Percentiles rank a stretch among this genome's conserved stretches.
Evolutionary conservation across 768 basidiomycete genomes (phyloP).

Genomic region (Tylopilus felleus): DNA sequence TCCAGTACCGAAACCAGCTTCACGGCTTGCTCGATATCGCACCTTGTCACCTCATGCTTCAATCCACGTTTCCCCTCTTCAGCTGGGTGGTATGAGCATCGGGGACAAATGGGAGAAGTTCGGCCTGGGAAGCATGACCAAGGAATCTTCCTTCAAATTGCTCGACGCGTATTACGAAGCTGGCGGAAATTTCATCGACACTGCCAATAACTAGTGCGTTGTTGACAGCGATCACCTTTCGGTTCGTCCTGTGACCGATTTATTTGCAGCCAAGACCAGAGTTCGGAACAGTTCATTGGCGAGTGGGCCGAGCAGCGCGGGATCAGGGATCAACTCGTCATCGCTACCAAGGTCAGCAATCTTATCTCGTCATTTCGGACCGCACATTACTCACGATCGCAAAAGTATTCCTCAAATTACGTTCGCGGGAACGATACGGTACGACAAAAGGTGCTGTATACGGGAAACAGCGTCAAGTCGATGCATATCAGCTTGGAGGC

Average conservation of each 20-base stretch:
- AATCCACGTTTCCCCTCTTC: slow-evolving; percentile 41
- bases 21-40: slow-evolving; percentile 33
- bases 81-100: slow-evolving; percentile 43
- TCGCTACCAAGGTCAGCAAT: slow-evolving; percentile 39
- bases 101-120: slow-evolving; percentile 36
- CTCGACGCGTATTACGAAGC: slow-evolving; percentile 43
- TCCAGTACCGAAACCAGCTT: slow-evolving; percentile 24
- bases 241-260: background rate
- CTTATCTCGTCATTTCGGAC: background rate
- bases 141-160: slow-evolving; percentile 42
- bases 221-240: background rate
- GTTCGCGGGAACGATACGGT: slow-evolving; percentile 11
- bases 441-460: slow-evolving; percentile 27
- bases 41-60: slow-evolving; percentile 36
- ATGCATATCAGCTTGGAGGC: slow-evolving; percentile 32
- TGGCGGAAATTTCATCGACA: slow-evolving; percentile 50
- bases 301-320: slow-evolving; percentile 47
- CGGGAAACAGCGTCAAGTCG: slow-evolving; percentile 37
- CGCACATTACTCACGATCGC: slow-evolving; percentile 19
- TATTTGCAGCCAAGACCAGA: slow-evolving; percentile 43
- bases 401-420: slow-evolving; percentile 18
- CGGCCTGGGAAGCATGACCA: slow-evolving; percentile 39
- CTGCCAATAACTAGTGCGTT: slow-evolving; percentile 44
- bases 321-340: slow-evolving; percentile 46
- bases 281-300: slow-evolving; percentile 52